Base-by-base conservation (phyloP, 1,284 basidiomycete species). In the Mycosarcoma maydis region DNA sequence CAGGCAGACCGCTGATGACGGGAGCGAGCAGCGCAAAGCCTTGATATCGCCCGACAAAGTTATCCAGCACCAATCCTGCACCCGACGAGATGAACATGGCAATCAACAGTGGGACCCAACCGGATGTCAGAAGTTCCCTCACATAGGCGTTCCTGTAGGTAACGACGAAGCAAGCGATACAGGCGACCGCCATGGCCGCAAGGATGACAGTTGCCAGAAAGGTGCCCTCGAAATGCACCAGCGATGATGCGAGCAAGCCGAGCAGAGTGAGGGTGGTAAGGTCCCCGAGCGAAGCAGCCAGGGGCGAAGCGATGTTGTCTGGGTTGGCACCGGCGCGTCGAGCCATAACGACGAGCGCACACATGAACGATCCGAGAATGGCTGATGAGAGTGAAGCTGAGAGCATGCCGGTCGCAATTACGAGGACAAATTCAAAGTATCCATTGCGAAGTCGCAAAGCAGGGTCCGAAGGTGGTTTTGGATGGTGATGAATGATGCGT, bases 281-380 rank as follows among this genome's bases (percentile, higher is more conserved):
- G 78, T 98, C 95, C 9, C 95, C 94, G 0, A 98, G 86, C 68
- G 92, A 94, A 3, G 92, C 88, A 0, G 95, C 95, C 6, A 98
- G 85, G 0, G 95, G 93, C 0, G 94, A 92, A 3, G 94, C 92
- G 68, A 98, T 95, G 81, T 98, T 98, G 80, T 97, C 94, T 51
- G 94, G 95, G 82, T 98, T 90, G 36, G 90, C 86, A 3, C 89
- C 87, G 50, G 87, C 87, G 74, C 85, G 87, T 42, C 92, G 85
- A 79, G 92, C 93, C 3, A 91, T 64, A 19, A 98, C 86, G 34
- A 98, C 88, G 20, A 97, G 86, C 7, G 85, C 84, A 77, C 90
- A 93, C 92, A 98, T 96, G 83, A 98, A 96, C 1, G 90, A 90
- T 2, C 95, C 95, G 1, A 98, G 86, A 3, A 94, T 78, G 3